These are phyloP conservation scores for Vitis riparia DNA, from an alignment of 164 flowering plant species.

Conservation along the genomic window DNA sequence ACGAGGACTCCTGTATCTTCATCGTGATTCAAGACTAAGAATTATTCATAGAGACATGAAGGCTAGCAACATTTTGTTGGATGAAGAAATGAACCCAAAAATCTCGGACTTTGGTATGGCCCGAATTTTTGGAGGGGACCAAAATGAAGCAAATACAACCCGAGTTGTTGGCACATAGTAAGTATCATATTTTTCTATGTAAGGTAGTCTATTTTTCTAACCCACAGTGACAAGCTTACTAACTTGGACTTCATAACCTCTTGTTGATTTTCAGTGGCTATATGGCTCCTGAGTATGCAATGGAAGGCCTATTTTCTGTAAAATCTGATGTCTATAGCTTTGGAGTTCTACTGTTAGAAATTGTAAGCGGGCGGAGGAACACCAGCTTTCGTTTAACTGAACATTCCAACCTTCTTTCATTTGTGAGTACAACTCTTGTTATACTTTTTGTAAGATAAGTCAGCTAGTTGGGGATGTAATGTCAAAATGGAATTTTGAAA, in stretches of 20 bases:
- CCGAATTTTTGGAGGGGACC: slow-evolving; percentile 51
- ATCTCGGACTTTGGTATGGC: slow-evolving; percentile 94
- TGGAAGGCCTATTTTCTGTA: slow-evolving; percentile 55
- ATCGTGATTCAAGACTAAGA: slow-evolving; percentile 70
- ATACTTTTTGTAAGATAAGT: background rate
- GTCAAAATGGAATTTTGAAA: background rate
- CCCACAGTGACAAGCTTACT: background rate
- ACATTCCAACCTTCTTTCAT: slow-evolving; percentile 27
- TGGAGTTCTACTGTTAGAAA: slow-evolving; percentile 52
- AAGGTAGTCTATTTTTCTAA: background rate
- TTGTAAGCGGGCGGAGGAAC: slow-evolving; percentile 45
- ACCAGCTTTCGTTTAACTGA: slow-evolving; percentile 36
- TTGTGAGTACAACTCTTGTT: slow-evolving; percentile 30
- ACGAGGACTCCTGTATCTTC: slow-evolving; percentile 81
- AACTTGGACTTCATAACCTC: background rate
- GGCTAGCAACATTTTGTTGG: slow-evolving; percentile 74
- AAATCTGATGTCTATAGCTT: slow-evolving; percentile 63
- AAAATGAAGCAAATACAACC: slow-evolving; percentile 47
- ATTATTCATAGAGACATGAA: slow-evolving; percentile 79
- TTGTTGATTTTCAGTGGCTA: slow-evolving; percentile 36
- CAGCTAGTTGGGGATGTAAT: too few relatives aligned
- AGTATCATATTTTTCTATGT: slow-evolving; percentile 14
- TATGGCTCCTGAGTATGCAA: slow-evolving; percentile 66
- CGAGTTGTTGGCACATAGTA: slow-evolving; percentile 73
- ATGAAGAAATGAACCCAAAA: slow-evolving; percentile 73